These are phyloP conservation scores for Effrenium voratum DNA, from an alignment of 73 alveolate genomes.

Conservation along the genomic window DNA sequence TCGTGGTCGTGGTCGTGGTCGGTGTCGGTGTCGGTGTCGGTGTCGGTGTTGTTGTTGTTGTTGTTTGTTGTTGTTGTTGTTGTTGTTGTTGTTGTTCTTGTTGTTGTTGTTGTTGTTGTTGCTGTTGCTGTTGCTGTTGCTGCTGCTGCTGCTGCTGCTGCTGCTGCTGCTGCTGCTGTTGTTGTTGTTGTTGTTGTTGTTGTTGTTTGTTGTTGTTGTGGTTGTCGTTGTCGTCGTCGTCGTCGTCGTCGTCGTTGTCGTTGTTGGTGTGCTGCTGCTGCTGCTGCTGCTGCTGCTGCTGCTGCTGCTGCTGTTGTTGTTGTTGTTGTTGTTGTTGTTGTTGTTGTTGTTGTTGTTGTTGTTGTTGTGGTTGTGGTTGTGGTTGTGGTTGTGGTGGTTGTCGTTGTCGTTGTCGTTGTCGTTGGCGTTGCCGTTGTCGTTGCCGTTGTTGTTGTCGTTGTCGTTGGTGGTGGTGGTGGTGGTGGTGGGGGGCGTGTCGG, in stretches of 20 bases:
- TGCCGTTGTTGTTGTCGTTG: background rate
- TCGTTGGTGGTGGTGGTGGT: background rate
- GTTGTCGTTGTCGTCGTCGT: background rate
- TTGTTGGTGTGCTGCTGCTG: background rate
- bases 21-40: background rate
- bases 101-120: background rate
- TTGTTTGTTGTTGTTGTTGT: background rate
- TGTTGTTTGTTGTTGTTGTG: background rate
- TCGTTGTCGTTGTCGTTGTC: background rate
- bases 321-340: background rate
- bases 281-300: background rate
- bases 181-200: background rate
- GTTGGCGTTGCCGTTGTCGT: background rate
- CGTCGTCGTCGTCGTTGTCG: background rate
- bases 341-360: background rate
- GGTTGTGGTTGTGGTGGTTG: background rate
- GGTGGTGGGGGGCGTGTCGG: no score
- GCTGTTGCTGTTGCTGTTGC: background rate
- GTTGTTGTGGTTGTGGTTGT: background rate
- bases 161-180: background rate
- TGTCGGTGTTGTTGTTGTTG: background rate
- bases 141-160: background rate
- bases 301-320: background rate
- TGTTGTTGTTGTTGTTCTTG: background rate
- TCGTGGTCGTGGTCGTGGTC: background rate